Evolutionary conservation across 805 yeast species (phyloP).

Genomic region (Kluyveromyces starmeri): DNA sequence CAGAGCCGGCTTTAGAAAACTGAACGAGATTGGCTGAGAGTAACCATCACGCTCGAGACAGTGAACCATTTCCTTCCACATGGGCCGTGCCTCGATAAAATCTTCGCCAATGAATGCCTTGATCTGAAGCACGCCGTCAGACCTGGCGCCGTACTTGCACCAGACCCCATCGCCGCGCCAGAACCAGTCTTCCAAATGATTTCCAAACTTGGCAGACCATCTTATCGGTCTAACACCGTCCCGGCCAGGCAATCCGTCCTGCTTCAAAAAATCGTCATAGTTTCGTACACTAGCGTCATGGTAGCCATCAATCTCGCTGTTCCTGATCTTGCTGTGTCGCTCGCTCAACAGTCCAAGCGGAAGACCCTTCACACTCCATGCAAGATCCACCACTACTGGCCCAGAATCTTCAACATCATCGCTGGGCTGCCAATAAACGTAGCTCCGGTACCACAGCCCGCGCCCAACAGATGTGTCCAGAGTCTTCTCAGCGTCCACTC

Average conservation of each 20-base stretch:
- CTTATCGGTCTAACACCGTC: background rate
- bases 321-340: constrained; percentile 8
- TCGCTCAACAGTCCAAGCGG: constrained; percentile 3
- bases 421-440: background rate
- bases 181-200: constrained; percentile 33
- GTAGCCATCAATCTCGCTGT: constrained; percentile 28
- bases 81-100: constrained; percentile 50
- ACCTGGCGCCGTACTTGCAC: constrained; percentile 35
- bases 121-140: constrained; percentile 36
- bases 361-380: background rate
- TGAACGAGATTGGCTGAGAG: constrained; percentile 4
- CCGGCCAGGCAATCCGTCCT: background rate
- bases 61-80: constrained; percentile 37
- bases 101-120: constrained; percentile 47
- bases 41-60: constrained; percentile 5
- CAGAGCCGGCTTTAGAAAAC: background rate
- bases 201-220: background rate
- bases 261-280: background rate
- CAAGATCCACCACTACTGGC: background rate
- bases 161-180: constrained; percentile 44
- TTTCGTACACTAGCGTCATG: constrained; percentile 15
- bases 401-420: background rate
- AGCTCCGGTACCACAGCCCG: constrained; percentile 1
- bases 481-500: background rate
- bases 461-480: background rate